These are phyloP conservation scores for Selenicereus undatus DNA, from an alignment of 148 eudicot species.

Conservation along the genomic window DNA sequence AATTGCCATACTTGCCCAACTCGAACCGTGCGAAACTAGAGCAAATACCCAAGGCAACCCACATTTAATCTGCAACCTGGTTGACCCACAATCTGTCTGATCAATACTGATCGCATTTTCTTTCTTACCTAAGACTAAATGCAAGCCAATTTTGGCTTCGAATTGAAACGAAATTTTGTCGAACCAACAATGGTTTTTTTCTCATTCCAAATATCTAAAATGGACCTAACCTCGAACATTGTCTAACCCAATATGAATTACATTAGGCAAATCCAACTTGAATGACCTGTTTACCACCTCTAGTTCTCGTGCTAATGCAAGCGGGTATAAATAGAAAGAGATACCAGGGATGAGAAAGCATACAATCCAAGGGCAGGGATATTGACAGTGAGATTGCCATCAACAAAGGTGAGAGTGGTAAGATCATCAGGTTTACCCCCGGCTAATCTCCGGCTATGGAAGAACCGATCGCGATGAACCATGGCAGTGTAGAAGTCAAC, in stretches of 20 bases:
- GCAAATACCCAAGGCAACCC: background rate
- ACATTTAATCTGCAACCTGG: background rate
- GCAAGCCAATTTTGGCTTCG: too few species aligned
- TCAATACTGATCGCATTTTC: background rate
- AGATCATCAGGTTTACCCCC: constrained; percentile 5
- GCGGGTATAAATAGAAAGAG: background rate
- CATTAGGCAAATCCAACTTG: background rate
- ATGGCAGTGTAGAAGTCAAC: constrained; percentile 52
- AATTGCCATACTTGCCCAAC: background rate
- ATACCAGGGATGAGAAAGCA: constrained; percentile 14
- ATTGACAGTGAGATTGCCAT: constrained; percentile 54
- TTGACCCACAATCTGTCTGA: background rate
- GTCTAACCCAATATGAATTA: too few species aligned
- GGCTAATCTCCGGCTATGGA: constrained; percentile 55
- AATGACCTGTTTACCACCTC: background rate
- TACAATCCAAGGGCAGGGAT: constrained; percentile 65
- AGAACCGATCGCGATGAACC: constrained; percentile 63
- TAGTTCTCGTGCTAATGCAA: background rate
- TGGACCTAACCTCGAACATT: background rate
- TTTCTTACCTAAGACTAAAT: too few species aligned
- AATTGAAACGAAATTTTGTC: too few species aligned
- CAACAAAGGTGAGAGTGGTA: constrained; percentile 42
- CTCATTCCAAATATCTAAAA: background rate
- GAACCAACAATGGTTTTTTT: background rate
- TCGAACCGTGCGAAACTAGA: background rate